A percentile compares a stretch with the other conserved stretches of the same genome.
These are phyloP conservation scores for Parsonsia alboflavescens DNA, from an alignment of 257 asterid genomes.

Conservation along the genomic window DNA sequence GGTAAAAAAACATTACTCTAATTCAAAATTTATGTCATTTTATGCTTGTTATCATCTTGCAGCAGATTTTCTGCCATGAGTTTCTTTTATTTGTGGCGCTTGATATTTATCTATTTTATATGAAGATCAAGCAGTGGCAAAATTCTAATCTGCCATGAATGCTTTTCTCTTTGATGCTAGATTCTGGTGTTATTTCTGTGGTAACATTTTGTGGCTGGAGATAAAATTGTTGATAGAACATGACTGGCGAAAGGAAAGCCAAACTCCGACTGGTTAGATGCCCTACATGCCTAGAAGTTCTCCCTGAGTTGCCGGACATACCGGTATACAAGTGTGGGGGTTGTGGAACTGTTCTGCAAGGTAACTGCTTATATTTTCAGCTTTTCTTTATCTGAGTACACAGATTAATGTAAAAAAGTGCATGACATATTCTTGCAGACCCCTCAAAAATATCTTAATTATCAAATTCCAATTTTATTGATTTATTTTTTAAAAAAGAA, in stretches of 20 bases:
- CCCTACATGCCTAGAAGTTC: constrained; percentile 62
- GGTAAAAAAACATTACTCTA: not conserved
- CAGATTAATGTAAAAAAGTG: not conserved
- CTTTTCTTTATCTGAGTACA: not conserved
- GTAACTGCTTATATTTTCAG: constrained; percentile 26
- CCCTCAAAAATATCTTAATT: not conserved
- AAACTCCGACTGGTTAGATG: constrained; percentile 71
- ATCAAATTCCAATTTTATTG: not conserved
- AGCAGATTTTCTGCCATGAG: not conserved
- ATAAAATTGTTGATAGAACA: constrained; percentile 18
- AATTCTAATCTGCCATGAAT: not conserved
- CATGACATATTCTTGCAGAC: not conserved
- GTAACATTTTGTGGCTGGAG: constrained; percentile 14
- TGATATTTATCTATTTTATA: constrained; percentile 6
- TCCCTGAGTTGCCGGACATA: constrained; percentile 52
- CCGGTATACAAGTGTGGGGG: constrained; percentile 77
- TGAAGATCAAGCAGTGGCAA: not conserved
- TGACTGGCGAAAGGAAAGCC: constrained; percentile 42
- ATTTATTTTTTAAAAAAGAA: not conserved
- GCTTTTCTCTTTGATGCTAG: constrained; percentile 23
- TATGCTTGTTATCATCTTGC: not conserved
- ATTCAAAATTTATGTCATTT: not conserved
- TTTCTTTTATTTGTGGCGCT: not conserved
- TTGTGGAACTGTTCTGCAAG: constrained; percentile 69
- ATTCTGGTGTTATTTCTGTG: constrained; percentile 18